These are phyloP conservation scores for Chlamydomonas asymmetrica DNA, from an alignment of 139 green algal species.

Conservation along the genomic window DNA sequence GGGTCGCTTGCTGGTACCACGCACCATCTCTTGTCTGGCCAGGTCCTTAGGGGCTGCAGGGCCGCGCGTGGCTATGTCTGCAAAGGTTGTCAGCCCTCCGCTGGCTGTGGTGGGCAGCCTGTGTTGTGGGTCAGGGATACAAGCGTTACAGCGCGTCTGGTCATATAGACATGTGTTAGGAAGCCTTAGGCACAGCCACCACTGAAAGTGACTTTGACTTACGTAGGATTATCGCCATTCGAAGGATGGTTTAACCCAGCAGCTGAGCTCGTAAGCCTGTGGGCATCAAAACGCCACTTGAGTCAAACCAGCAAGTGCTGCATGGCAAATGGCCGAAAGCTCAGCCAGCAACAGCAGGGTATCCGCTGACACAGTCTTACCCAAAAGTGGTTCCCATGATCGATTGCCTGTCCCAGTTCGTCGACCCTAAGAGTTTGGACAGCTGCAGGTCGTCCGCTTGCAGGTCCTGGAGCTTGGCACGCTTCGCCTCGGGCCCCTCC, in stretches of 20 bases:
- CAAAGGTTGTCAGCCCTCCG: constrained; percentile 8
- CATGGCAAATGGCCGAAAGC: not conserved
- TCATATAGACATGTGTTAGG: not conserved
- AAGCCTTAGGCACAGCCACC: not conserved
- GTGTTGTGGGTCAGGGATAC: not conserved
- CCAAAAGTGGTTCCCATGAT: not conserved
- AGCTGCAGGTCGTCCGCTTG: not conserved
- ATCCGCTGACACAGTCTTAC: not conserved
- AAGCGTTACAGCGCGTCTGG: not conserved
- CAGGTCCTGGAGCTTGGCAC: not conserved
- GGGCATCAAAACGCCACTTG: too few relatives aligned
- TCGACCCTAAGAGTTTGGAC: constrained; percentile 17
- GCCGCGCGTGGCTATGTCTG: constrained; percentile 1
- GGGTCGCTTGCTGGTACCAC: not conserved
- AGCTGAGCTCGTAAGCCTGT: too few relatives aligned
- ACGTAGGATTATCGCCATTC: not conserved
- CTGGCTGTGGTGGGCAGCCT: not conserved
- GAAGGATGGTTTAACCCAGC: not conserved
- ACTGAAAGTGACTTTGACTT: not conserved
- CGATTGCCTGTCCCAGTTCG: constrained; percentile 3
- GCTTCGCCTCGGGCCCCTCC: not conserved
- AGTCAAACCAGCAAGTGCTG: not conserved
- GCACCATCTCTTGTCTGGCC: constrained; percentile 10
- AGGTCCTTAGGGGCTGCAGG: not conserved
- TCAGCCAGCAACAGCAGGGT: not conserved